These are phyloP conservation scores for Linum usitatissimum DNA, from an alignment of 345 rosid species.

Conservation along the genomic window DNA sequence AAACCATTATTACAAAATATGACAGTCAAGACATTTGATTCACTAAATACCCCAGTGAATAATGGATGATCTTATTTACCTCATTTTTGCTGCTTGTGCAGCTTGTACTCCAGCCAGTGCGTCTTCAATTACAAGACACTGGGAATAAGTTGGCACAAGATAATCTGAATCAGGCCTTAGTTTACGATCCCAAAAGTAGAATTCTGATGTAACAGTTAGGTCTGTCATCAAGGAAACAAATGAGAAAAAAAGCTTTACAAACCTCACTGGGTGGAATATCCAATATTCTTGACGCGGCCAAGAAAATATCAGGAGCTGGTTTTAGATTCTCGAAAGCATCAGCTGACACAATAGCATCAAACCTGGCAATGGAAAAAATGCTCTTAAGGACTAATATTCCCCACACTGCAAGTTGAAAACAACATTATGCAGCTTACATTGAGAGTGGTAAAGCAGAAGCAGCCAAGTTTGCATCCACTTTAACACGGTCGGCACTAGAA, in stretches of 20 bases:
- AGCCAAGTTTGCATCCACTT: constrained; percentile 87
- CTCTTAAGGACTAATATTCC: neutral
- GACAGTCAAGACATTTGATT: constrained; percentile 4
- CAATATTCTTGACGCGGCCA: constrained; percentile 82
- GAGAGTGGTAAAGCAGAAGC: constrained; percentile 72
- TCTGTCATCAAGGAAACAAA: neutral
- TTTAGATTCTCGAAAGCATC: constrained; percentile 95
- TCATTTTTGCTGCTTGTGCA: constrained; percentile 89
- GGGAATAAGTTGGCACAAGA: constrained; percentile 13
- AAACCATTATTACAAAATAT: neutral
- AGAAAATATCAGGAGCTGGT: constrained; percentile 96
- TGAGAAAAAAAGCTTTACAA: neutral
- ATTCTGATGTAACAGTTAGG: neutral
- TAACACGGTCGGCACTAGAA: constrained; percentile 90
- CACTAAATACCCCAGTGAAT: constrained; percentile 4
- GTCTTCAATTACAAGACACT: constrained; percentile 94
- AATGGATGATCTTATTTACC: constrained; percentile 32
- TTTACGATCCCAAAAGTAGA: neutral
- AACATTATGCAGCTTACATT: constrained; percentile 36
- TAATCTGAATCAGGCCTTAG: neutral
- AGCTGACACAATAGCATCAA: constrained; percentile 94
- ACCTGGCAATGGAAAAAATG: constrained; percentile 36
- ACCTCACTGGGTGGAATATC: constrained; percentile 74
- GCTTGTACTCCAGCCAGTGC: constrained; percentile 96
- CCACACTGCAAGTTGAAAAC: neutral